Evolutionary conservation across 2,329 filamentous ascomycete genomes (phyloP).

Genomic region (Dryadomyces sulphureus): DNA sequence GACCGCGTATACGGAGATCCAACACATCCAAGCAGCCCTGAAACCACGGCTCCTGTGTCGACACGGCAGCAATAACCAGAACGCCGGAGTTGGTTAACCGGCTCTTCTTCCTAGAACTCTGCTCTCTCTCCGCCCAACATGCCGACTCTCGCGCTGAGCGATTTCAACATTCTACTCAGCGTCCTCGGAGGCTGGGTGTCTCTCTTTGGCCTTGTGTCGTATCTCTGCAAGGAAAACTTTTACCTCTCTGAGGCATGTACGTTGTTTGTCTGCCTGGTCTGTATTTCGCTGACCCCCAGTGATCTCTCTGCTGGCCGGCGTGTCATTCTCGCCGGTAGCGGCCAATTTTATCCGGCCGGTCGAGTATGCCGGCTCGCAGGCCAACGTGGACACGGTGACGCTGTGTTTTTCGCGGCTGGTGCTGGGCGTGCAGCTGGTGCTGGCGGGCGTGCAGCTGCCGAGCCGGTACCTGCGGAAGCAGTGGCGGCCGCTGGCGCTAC

Average conservation of each 20-base stretch:
- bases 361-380: slow-evolving; percentile 50
- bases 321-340: slow-evolving; percentile 64
- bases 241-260: slow-evolving; percentile 81
- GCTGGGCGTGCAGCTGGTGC: slow-evolving; percentile 75
- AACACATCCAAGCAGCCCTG: too few species aligned
- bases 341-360: slow-evolving; percentile 61
- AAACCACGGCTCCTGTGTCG: not conserved
- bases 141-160: slow-evolving; percentile 31
- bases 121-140: slow-evolving; percentile 16
- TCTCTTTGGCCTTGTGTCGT: slow-evolving; percentile 80
- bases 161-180: slow-evolving; percentile 76
- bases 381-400: slow-evolving; percentile 56
- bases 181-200: slow-evolving; percentile 78
- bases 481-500: slow-evolving; percentile 59
- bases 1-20: too few species aligned
- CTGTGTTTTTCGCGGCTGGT: slow-evolving; percentile 78
- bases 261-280: slow-evolving; percentile 19
- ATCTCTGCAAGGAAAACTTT: slow-evolving; percentile 75
- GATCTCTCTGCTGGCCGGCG: slow-evolving; percentile 66
- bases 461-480: slow-evolving; percentile 65
- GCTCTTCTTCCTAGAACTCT: too few species aligned
- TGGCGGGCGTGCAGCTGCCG: slow-evolving; percentile 78
- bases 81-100: not conserved
- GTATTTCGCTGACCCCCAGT: slow-evolving; percentile 32
- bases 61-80: not conserved